These are phyloP conservation scores for Ramalina peruviana DNA, from an alignment of 495 filamentous ascomycete species.

Conservation along the genomic window DNA sequence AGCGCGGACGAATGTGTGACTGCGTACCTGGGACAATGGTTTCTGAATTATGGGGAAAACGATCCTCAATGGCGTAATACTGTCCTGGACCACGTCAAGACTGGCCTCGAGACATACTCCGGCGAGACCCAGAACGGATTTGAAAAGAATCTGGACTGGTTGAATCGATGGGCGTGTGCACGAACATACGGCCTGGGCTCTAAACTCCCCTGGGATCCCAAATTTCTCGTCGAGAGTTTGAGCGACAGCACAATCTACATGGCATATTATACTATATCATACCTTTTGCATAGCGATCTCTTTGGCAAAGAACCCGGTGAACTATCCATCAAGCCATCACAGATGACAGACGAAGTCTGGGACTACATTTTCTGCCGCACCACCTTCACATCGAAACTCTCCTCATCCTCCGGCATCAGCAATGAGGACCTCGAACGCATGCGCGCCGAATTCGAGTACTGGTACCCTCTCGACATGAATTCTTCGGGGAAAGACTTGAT, in stretches of 20 bases:
- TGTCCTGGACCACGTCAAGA: slow-evolving; percentile 59
- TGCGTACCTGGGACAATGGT: slow-evolving; percentile 92
- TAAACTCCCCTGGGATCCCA: slow-evolving; percentile 86
- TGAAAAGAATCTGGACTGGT: slow-evolving; percentile 72
- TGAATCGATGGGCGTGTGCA: slow-evolving; percentile 91
- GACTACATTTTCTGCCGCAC: slow-evolving; percentile 73
- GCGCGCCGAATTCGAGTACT: slow-evolving; percentile 89
- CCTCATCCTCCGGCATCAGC: slow-evolving; percentile 50
- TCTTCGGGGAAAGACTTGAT: slow-evolving; percentile 80
- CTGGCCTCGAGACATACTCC: slow-evolving; percentile 64
- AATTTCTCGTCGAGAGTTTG: slow-evolving; percentile 85
- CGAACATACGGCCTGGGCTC: slow-evolving; percentile 86
- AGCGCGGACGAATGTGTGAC: slow-evolving; percentile 85
- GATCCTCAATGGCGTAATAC: slow-evolving; percentile 59
- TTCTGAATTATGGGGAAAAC: slow-evolving; percentile 85
- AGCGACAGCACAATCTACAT: slow-evolving; percentile 89
- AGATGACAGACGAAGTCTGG: slow-evolving; percentile 95
- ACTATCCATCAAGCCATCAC: slow-evolving; percentile 55
- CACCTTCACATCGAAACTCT: slow-evolving; percentile 49
- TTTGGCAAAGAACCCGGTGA: slow-evolving; percentile 61
- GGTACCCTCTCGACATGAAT: slow-evolving; percentile 82
- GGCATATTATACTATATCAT: slow-evolving; percentile 92
- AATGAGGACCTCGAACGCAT: slow-evolving; percentile 59
- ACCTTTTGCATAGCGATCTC: slow-evolving; percentile 69
- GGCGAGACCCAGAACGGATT: slow-evolving; percentile 73